These are phyloP conservation scores for Vanrija sp. DNA, from an alignment of 1,284 basidiomycete species.

Conservation along the genomic window DNA sequence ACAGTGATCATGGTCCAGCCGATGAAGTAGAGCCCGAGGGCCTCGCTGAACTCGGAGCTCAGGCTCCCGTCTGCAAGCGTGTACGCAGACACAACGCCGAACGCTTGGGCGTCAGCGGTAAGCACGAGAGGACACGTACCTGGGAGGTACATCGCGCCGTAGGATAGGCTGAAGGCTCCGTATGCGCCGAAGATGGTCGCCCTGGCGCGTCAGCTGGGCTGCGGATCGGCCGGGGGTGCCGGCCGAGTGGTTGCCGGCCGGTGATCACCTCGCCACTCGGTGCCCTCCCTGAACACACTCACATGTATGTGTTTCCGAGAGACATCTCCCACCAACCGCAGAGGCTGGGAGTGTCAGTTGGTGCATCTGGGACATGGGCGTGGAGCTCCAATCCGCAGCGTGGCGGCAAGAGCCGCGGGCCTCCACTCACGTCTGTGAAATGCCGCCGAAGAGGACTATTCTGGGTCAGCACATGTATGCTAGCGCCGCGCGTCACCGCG, in stretches of 20 bases:
- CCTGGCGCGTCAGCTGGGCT: background rate
- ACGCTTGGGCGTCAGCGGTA: no score
- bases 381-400: background rate
- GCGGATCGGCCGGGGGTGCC: no score
- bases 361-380: background rate
- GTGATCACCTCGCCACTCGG: no score
- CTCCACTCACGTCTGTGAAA: background rate
- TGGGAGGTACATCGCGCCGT: background rate
- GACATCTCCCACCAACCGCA: conserved; percentile 7
- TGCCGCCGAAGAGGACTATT: conserved; percentile 2
- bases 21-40: background rate
- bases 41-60: background rate
- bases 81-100: background rate
- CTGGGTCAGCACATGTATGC: no score
- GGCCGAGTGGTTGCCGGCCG: no score
- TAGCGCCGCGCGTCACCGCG: no score
- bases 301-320: conserved; percentile 3
- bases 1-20: background rate
- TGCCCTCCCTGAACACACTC: no score
- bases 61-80: background rate
- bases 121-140: no score
- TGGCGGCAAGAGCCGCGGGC: no score
- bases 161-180: background rate
- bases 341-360: background rate
- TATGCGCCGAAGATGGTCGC: background rate